Percentiles rank a stretch among this genome's conserved stretches.
These are phyloP conservation scores for Kandelia obovata DNA, from an alignment of 345 rosid species.

Conservation along the genomic window DNA sequence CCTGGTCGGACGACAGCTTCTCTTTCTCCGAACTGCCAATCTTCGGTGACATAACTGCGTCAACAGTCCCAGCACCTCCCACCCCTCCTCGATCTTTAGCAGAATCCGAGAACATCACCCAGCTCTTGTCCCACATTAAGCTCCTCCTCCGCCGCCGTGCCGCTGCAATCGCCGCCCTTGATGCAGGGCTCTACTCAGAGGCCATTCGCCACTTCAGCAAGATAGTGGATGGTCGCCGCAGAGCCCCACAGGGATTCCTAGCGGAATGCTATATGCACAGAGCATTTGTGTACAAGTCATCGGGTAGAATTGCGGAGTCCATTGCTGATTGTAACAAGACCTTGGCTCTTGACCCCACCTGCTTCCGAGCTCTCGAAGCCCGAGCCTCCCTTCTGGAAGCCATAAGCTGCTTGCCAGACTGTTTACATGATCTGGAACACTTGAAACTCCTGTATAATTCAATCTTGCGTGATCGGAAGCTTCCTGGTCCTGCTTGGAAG, in stretches of 20 bases:
- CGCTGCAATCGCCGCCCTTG: constrained; percentile 81
- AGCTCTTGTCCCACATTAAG: constrained; percentile 74
- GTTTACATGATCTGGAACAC: constrained; percentile 91
- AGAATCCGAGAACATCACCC: constrained; percentile 56
- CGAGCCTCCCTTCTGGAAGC: constrained; percentile 76
- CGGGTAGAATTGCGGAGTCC: constrained; percentile 78
- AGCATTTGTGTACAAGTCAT: constrained; percentile 67
- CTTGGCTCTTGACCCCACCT: constrained; percentile 74
- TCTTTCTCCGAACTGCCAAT: constrained; percentile 35
- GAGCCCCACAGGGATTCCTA: constrained; percentile 86
- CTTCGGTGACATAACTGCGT: constrained; percentile 25
- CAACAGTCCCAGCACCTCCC: constrained; percentile 47
- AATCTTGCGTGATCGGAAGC: constrained; percentile 74
- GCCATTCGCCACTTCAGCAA: constrained; percentile 92
- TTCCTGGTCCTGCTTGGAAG: constrained; percentile 97
- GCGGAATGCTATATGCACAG: constrained; percentile 88
- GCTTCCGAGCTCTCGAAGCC: constrained; percentile 84
- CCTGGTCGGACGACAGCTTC: constrained; percentile 91
- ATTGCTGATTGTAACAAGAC: constrained; percentile 90
- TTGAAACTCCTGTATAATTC: constrained; percentile 83
- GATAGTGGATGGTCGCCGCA: constrained; percentile 85
- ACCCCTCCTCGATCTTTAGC: constrained; percentile 49
- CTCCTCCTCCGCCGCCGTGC: constrained; percentile 83
- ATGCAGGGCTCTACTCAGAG: constrained; percentile 73
- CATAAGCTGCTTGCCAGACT: constrained; percentile 80